A percentile compares a stretch with the other conserved stretches of the same genome.
Evolutionary conservation across 192 early-diverging fungal genomes (phyloP).

Genomic region (Podila horticola): DNA sequence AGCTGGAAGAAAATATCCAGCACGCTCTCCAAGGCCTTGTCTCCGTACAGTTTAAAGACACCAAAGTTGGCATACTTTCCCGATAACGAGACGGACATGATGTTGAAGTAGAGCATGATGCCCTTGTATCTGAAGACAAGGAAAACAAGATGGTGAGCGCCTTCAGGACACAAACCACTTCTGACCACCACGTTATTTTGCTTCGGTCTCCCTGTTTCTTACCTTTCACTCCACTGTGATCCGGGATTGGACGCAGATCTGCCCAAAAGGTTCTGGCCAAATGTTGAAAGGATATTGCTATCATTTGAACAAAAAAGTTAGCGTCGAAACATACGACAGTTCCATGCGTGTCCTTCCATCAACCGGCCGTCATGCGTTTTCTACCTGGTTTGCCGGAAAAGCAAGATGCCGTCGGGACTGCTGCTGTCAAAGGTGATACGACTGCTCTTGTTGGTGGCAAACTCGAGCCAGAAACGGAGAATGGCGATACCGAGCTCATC

Average conservation of each 20-base stretch:
- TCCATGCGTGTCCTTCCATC: background rate
- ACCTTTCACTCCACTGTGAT: conserved; percentile 38
- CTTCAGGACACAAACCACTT: background rate
- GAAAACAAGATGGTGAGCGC: background rate
- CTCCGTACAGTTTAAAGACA: conserved; percentile 87
- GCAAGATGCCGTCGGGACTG: conserved; percentile 87
- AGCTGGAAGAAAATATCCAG: conserved; percentile 73
- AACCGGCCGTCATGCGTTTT: conserved; percentile 26
- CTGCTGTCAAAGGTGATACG: conserved; percentile 88
- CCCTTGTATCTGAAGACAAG: conserved; percentile 74
- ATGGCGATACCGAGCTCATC: conserved; percentile 72
- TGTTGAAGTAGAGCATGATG: conserved; percentile 78
- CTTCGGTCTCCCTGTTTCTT: background rate
- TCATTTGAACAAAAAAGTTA: background rate
- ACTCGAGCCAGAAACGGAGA: conserved; percentile 84
- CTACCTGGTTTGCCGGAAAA: conserved; percentile 90
- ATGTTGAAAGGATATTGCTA: conserved; percentile 33
- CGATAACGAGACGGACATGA: conserved; percentile 73
- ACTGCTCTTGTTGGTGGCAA: conserved; percentile 83
- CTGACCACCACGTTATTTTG: too few species aligned
- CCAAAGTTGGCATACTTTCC: conserved; percentile 93
- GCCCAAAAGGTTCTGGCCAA: conserved; percentile 23
- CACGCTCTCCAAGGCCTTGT: conserved; percentile 79
- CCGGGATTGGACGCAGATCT: conserved; percentile 11
- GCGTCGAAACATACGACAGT: background rate